Evolutionary conservation across 2,329 filamentous ascomycete species (phyloP), one percentile per base, ranked within the genome.

Genomic region (Aspergillus spinulosporus): DNA sequence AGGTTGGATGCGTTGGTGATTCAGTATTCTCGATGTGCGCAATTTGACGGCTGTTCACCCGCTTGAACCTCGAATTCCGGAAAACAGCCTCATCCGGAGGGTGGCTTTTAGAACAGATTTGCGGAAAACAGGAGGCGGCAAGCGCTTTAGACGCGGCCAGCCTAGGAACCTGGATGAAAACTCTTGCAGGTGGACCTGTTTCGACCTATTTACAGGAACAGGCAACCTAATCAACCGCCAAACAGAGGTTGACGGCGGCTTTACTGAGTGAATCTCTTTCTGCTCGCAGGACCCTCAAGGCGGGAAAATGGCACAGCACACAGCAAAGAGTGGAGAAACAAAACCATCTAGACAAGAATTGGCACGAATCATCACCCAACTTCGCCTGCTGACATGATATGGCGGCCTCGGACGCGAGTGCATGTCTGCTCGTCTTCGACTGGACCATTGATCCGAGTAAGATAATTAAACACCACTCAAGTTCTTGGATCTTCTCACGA

Each of bases 101-200:
- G 34, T 21, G 47, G 26, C 26, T 40, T 31, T 26, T n/a, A 49
- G 34, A 40, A 4, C 34, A 28, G 14, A 36, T 5, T 34, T 39
- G 49, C 43, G 46, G 52, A 50, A 55, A 55, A 43, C 34, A 60
- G 65, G 61, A 61, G 55, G 65, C 52, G 28, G 63, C 67, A 72
- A 71, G 67, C 68, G 68, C 69, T 66, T 61, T 69, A 71, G 61
- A 69, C 69, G 69, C 69, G 62, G 52, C 56, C 52, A 62, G 57
- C 56, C 37, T 61, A 61, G 49, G 61, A 29, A 57, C 5, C 21
- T 58, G 26, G 21, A 60, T 32, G 43, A 31, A 21, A 48, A 61
- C 37, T 47, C 51, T 45, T 12, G 44, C 28, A 44, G 54, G 57
- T 57, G 60, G 59, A 46, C 50, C 56, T 56, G 37, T n/a, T 43